Conservation (phyloP, 2,329 filamentous ascomycete genomes). For the Phialophora tarda region DNA sequence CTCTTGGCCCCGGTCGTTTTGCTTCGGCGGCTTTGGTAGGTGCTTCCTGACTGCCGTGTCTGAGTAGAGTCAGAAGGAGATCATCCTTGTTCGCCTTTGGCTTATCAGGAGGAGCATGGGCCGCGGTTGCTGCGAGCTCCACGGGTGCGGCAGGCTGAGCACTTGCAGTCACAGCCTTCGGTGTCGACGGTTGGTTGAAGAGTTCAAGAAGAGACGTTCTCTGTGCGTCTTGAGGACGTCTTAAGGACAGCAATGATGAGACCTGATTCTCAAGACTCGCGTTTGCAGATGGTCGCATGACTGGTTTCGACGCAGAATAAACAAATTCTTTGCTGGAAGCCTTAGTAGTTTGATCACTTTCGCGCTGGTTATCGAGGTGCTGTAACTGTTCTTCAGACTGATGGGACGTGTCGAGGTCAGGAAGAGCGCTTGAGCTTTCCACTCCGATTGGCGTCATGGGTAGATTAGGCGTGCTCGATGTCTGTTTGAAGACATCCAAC, state of each 20-base stretch:
- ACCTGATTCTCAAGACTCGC: conserved; percentile 7
- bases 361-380: neutral
- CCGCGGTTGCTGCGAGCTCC: conserved; percentile 54
- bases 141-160: conserved; percentile 42
- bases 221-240: conserved; percentile 17
- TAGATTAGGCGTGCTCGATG: conserved; percentile 16
- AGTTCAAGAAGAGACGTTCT: conserved; percentile 30
- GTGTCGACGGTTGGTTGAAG: conserved; percentile 32
- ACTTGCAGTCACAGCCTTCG: conserved; percentile 28
- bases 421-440: conserved; percentile 41
- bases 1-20: conserved; percentile 25
- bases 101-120: conserved; percentile 39
- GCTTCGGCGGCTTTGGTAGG: conserved; percentile 33
- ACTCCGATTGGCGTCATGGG: conserved; percentile 27
- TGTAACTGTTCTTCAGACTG: conserved; percentile 34
- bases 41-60: conserved; percentile 20
- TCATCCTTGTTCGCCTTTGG: conserved; percentile 28
- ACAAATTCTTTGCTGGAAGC: conserved; percentile 18
- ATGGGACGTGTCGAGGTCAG: neutral
- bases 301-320: conserved; percentile 19
- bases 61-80: conserved; percentile 31
- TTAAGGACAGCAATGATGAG: conserved; percentile 2
- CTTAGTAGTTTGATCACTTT: neutral
- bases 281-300: neutral
- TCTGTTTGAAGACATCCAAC: conserved; percentile 61